Evolutionary conservation across 495 filamentous ascomycete genomes (phyloP), one percentile per base, ranked within the genome.

Genomic region (Chaetomium fimeti): DNA sequence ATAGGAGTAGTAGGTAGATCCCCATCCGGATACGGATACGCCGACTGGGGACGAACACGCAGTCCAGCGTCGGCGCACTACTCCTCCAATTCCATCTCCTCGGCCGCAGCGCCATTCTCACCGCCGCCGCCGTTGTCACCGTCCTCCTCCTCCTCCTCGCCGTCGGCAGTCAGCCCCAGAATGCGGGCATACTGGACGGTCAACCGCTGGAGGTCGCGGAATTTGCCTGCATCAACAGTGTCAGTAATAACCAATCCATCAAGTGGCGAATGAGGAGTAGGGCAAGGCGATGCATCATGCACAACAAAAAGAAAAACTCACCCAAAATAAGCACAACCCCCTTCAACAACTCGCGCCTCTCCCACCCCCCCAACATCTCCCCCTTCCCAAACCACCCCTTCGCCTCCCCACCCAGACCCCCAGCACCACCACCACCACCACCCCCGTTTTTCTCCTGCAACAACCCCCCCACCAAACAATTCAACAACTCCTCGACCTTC

Each of bases 401-500:
- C 16, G 32, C 32, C 32, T 36, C 32, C 32, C 32, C 32, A 36
- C 77, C n/a, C n/a, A n/a, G n/a, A n/a, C n/a, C 78, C 0, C 78
- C 79, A 82, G 8, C 24, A n/a, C 8, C 18, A 5, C 55, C 24
- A 27, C 18, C 42, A 20, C 83, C 80, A 1, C 71, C 74, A 24
- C 72, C 72, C 56, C n/a, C n/a, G n/a, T n/a, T n/a, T n/a, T 81
- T 82, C 40, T 85, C 81, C 65, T 78, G 75, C 27, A 88, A 80
- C 5, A 93, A 74, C 4, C 89, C 88, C 16, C 94, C 92, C 25
- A 93, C 78, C 53, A 98, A 75, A 40, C 86, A 87, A 63, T 89
- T 87, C 38, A 97, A 76, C 9, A 99, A 75, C 79, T 98, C 95
- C 69, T 97, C 94, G 1, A 97, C 91, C 76, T 98, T 99, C 43